Conservation (phyloP, 805 yeast genomes). For the baker's yeast (Saccharomyces cerevisiae) region DNA sequence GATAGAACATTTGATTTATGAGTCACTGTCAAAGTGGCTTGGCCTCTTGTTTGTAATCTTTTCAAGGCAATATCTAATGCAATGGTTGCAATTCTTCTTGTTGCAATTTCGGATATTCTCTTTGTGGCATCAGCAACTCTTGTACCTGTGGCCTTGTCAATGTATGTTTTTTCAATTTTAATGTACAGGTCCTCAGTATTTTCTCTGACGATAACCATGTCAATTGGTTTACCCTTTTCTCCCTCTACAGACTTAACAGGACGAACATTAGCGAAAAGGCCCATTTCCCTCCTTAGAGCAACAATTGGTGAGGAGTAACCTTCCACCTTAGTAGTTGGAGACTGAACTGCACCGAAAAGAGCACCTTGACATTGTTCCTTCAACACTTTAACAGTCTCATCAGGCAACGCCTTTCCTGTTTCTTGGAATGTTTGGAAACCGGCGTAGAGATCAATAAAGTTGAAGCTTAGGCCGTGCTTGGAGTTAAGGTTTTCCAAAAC, state of each 20-base stretch:
- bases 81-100: constrained; percentile 77
- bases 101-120: constrained; percentile 85
- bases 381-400: constrained; percentile 74
- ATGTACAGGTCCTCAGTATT: constrained; percentile 96
- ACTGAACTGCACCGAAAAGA: constrained; percentile 92
- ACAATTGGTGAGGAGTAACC: constrained; percentile 98
- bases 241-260: constrained; percentile 93
- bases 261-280: constrained; percentile 92
- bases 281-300: constrained; percentile 92
- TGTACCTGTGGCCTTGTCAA: constrained; percentile 66
- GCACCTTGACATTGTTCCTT: constrained; percentile 90
- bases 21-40: constrained; percentile 67
- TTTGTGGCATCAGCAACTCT: constrained; percentile 95
- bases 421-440: constrained; percentile 90
- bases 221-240: constrained; percentile 72
- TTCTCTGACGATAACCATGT: constrained; percentile 96
- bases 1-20: constrained; percentile 95
- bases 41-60: constrained; percentile 68
- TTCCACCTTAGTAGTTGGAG: constrained; percentile 87
- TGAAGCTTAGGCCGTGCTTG: constrained; percentile 68
- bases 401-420: constrained; percentile 95
- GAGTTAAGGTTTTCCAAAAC: constrained; percentile 75
- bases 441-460: constrained; percentile 82
- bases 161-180: constrained; percentile 76
- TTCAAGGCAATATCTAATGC: constrained; percentile 90